Percentiles rank a stretch among this genome's conserved stretches.
These are phyloP conservation scores for Saccharomycopsis oosterbeekiorum DNA, from an alignment of 805 yeast genomes.

Conservation along the genomic window DNA sequence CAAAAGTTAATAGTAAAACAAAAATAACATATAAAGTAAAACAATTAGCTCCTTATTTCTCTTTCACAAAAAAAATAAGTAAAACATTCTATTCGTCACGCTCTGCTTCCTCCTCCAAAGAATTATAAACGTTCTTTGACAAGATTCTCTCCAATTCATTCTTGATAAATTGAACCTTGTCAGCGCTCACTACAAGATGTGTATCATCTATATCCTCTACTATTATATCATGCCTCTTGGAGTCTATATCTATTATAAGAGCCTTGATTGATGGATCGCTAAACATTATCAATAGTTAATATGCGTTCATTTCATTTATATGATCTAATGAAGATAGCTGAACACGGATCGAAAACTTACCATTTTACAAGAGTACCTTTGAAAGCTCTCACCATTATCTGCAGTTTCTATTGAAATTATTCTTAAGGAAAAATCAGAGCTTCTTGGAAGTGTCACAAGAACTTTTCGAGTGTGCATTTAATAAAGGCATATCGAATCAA, in stretches of 20 bases:
- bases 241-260: slow-evolving; percentile 71
- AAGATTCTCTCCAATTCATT: slow-evolving; percentile 64
- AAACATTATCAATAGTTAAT: not conserved
- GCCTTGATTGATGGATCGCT: slow-evolving; percentile 92
- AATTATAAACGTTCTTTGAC: slow-evolving; percentile 63
- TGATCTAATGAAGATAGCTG: not conserved
- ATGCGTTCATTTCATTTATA: not conserved
- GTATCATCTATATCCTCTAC: slow-evolving; percentile 85
- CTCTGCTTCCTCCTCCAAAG: slow-evolving; percentile 48
- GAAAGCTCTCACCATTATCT: slow-evolving; percentile 14
- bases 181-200: slow-evolving; percentile 72
- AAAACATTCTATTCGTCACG: not conserved
- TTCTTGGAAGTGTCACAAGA: too few species aligned
- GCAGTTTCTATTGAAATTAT: not conserved
- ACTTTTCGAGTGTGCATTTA: too few species aligned
- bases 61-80: not conserved
- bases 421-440: too few species aligned
- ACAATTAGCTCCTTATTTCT: not conserved
- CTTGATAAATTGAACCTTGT: slow-evolving; percentile 67
- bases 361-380: slow-evolving; percentile 16
- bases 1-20: too few species aligned
- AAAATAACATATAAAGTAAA: not conserved
- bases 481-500: not conserved
- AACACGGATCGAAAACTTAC: slow-evolving; percentile 4
- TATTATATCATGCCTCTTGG: slow-evolving; percentile 62